Evolutionary conservation across 2,329 filamentous ascomycete genomes (phyloP).

Genomic region (Colletotrichum sojae): DNA sequence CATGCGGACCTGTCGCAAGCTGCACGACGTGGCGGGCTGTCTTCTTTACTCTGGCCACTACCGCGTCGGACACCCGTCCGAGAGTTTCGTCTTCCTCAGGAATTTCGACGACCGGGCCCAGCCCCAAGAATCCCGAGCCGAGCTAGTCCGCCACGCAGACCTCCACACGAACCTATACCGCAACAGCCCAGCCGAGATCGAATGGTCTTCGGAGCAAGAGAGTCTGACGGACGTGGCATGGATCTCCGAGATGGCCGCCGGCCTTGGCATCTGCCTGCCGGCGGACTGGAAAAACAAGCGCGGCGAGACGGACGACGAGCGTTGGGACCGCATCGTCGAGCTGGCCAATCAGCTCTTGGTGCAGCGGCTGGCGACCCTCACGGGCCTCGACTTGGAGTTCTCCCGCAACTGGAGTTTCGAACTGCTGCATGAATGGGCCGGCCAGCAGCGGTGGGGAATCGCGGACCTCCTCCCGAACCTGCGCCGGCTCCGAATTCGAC

Average conservation of each 20-base stretch:
- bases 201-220: neutral
- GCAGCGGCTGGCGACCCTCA: neutral
- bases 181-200: neutral
- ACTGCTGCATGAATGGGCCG: neutral
- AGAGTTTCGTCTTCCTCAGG: neutral
- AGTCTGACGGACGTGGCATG: neutral
- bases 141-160: constrained; percentile 13
- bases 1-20: constrained; percentile 20
- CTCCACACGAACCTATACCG: constrained; percentile 1
- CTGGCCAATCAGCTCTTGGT: constrained; percentile 3
- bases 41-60: constrained; percentile 24
- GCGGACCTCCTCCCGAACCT: neutral
- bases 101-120: neutral
- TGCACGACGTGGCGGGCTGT: constrained; percentile 25
- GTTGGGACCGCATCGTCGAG: neutral
- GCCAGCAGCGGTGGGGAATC: neutral
- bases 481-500: neutral
- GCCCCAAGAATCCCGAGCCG: neutral
- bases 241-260: neutral
- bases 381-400: neutral
- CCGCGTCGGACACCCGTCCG: constrained; percentile 5
- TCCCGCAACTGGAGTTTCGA: neutral
- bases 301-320: neutral
- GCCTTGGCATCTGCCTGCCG: neutral
- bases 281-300: neutral